A percentile compares a stretch with the other conserved stretches of the same genome.
Conservation (phyloP, 139 green algal species). For the Volvox africanus region DNA sequence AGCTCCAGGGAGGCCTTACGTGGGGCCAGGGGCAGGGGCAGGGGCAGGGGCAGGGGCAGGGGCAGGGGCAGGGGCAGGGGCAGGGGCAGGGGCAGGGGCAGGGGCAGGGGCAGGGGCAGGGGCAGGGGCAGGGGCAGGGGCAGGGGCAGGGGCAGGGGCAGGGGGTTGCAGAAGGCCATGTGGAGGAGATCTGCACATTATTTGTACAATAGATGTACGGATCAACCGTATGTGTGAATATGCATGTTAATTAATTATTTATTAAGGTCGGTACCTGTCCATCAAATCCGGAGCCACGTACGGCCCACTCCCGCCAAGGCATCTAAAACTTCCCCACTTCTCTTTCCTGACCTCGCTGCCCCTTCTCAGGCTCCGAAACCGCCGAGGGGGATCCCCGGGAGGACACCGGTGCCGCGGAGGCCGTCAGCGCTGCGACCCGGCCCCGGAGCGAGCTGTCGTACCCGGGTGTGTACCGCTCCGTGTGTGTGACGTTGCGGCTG, state of each 20-base stretch:
- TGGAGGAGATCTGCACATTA: no score
- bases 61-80: neutral
- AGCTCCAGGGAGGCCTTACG: neutral
- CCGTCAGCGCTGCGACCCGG: neutral
- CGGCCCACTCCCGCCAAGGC: no score
- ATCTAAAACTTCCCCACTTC: no score
- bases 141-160: neutral
- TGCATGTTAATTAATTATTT: no score
- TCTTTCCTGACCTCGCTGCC: no score
- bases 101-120: neutral
- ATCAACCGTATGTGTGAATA: no score
- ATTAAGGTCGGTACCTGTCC: no score
- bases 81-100: neutral
- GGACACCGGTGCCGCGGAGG: slow-evolving; percentile 23
- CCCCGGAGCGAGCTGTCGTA: slow-evolving; percentile 58
- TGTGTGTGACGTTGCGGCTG: slow-evolving; percentile 89
- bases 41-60: neutral
- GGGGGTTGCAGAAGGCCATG: no score
- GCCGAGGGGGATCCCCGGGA: slow-evolving; percentile 18
- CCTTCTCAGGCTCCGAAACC: slow-evolving; percentile 5
- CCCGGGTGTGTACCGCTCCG: slow-evolving; percentile 86
- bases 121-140: neutral
- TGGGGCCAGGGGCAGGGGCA: neutral
- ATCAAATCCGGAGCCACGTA: no score
- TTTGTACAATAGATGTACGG: no score